Evolutionary conservation across 495 filamentous ascomycete genomes (phyloP).

Genomic region (Neurospora sp.): DNA sequence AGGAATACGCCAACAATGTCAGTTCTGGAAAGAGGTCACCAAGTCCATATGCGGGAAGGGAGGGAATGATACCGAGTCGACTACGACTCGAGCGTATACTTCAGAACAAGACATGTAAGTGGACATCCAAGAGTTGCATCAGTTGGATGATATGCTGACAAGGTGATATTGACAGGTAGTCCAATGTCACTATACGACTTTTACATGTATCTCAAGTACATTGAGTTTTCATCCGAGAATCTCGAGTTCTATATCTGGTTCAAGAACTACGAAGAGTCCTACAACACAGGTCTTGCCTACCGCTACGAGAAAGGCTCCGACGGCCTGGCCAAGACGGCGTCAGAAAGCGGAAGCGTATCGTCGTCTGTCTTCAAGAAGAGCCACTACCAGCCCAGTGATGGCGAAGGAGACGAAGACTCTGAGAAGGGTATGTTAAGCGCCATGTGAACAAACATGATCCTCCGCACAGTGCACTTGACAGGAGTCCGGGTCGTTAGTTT

Average conservation of each 20-base stretch:
- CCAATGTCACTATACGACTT: slow-evolving; percentile 33
- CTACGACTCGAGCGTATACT: slow-evolving; percentile 29
- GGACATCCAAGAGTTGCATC: not conserved
- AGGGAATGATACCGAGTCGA: slow-evolving; percentile 22
- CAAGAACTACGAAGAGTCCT: slow-evolving; percentile 31
- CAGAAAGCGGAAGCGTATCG: slow-evolving; percentile 11
- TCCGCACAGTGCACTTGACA: not conserved
- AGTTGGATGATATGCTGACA: not conserved
- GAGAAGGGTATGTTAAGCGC: not conserved
- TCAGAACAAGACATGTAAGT: slow-evolving; percentile 31
- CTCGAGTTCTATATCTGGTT: slow-evolving; percentile 69
- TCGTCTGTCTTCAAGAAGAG: slow-evolving; percentile 12
- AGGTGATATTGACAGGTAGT: slow-evolving; percentile 11
- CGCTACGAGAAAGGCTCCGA: slow-evolving; percentile 15
- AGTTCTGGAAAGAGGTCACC: slow-evolving; percentile 15
- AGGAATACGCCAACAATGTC: slow-evolving; percentile 22
- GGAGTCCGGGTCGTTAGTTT: not conserved
- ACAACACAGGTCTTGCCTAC: slow-evolving; percentile 11
- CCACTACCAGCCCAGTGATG: not conserved
- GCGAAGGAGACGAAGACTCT: not conserved
- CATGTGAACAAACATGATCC: not conserved
- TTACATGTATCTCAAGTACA: slow-evolving; percentile 33
- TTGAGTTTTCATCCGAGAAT: slow-evolving; percentile 28
- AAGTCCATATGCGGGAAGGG: slow-evolving; percentile 21
- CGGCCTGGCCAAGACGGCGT: slow-evolving; percentile 13